A percentile compares a stretch with the other conserved stretches of the same genome.
Evolutionary conservation across 2,329 filamentous ascomycete genomes (phyloP).

Genomic region (Purpureocillium takamizusanense): DNA sequence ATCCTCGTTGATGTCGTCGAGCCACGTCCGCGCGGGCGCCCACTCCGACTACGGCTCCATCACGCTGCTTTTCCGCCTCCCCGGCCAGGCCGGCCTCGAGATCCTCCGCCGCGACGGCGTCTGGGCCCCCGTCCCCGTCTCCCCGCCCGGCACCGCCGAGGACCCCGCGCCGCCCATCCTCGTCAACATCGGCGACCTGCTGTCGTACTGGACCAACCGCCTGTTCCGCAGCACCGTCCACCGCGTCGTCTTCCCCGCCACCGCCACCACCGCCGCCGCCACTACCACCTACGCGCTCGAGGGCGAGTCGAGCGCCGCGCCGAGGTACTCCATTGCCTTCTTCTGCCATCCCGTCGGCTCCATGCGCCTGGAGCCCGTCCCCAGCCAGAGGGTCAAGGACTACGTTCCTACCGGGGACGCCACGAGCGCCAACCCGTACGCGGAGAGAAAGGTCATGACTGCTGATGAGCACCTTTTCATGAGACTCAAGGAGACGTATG

Average conservation of each 20-base stretch:
- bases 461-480: constrained; percentile 56
- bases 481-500: constrained; percentile 50
- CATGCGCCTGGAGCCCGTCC: constrained; percentile 46
- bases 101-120: constrained; percentile 51
- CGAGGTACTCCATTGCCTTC: constrained; percentile 58
- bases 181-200: constrained; percentile 63
- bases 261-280: constrained; percentile 12
- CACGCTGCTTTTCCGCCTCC: constrained; percentile 75
- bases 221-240: constrained; percentile 83
- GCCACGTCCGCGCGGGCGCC: constrained; percentile 79
- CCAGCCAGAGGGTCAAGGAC: constrained; percentile 45
- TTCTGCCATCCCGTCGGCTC: constrained; percentile 56
- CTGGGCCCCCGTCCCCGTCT: constrained; percentile 60
- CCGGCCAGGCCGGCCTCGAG: constrained; percentile 79
- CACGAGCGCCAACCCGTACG: constrained; percentile 34
- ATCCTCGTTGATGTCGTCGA: constrained; percentile 30
- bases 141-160: constrained; percentile 48
- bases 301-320: constrained; percentile 38
- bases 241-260: constrained; percentile 62
- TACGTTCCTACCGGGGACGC: constrained; percentile 23
- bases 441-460: constrained; percentile 47
- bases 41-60: constrained; percentile 79
- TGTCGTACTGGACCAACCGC: constrained; percentile 85
- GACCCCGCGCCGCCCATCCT: constrained; percentile 65
- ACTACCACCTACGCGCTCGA: constrained; percentile 13